Base-by-base conservation (phyloP, 1,139 yeast species). In the Geotrichum fermentans region DNA sequence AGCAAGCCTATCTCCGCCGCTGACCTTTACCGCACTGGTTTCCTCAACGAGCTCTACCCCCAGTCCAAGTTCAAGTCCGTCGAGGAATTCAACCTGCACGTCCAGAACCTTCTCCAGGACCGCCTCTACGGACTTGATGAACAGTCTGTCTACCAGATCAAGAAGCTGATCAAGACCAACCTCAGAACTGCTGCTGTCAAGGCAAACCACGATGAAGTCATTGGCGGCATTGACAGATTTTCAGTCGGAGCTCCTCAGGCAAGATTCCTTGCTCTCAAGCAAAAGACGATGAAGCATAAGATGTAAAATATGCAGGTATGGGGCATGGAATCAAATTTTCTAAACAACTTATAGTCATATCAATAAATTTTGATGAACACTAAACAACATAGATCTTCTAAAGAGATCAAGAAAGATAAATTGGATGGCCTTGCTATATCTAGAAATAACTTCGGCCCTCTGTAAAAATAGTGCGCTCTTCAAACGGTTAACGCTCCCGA, bases 211-310 rank as follows among this genome's bases (percentile, higher is more conserved):
- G 73, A 74, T 54, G 96, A 87, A 67, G 81, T 80, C 33, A 71
- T 81, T 57, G 71, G 73, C 50, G 95, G 95, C 3, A 73, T 85
- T 55, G 72, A 74, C 50, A 78, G 78, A 61, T 88, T 92, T 83
- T 70, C 83, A 43, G 71, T 75, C 53, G 92, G 94, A 45, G 73
- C 77, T 54, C 96, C 96, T 1, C 95, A 85, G 65, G 63, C 69
- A 44, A 76, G 89, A 47, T 86, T 86, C 63, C 69, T 69, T 40
- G 73, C 75, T 60, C 69, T 86, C 62, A 74, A 78, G 30, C 67
- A 67, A 49, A 82, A 77, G 65, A 73, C 75, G 53, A 72, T 80
- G 52, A 77, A 75, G 60, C 89, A 83, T 63, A 84, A 84, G 69
- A 61, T 84, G 55, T 80, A 56, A 48, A 24, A n/a, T n/a, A n/a